phyloP scores from a whole-genome alignment of 169 alveolate genomes.

The Plasmodium inui region DNA sequence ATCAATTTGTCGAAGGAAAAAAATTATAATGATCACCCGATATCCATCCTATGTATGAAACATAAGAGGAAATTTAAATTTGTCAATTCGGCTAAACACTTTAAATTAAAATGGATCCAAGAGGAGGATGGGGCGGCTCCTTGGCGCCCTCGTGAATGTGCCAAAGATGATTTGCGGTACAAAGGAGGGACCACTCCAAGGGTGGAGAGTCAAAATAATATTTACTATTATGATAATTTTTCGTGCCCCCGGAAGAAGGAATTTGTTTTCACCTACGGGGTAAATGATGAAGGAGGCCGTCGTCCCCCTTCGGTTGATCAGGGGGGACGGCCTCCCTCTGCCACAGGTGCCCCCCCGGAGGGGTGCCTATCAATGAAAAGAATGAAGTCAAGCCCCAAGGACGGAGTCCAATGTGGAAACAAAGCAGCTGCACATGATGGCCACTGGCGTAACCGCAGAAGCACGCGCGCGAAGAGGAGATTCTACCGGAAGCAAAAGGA shows the following conservation, averaged over 20 bases:
- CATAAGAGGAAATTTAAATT: conserved; percentile 24
- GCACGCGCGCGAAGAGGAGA: neutral
- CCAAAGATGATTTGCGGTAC: neutral
- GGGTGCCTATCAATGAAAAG: neutral
- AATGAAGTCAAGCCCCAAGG: neutral
- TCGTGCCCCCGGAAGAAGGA: conserved; percentile 28
- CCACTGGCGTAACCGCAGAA: neutral
- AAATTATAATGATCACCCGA: conserved; percentile 71
- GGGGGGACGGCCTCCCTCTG: neutral
- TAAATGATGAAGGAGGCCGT: neutral
- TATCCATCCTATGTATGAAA: conserved; percentile 53
- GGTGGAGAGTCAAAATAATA: neutral
- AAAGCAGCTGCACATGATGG: neutral
- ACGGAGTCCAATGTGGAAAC: neutral
- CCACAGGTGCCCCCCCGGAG: neutral
- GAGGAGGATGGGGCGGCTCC: neutral
- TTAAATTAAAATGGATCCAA: conserved; percentile 43
- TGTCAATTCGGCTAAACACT: conserved; percentile 4
- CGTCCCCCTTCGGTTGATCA: neutral
- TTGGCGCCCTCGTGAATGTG: neutral
- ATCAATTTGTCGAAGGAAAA: conserved; percentile 54
- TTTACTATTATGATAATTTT: conserved; percentile 20
- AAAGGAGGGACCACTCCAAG: neutral
- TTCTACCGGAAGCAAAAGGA: neutral
- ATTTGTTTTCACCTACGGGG: conserved; percentile 1